Base-by-base conservation (phyloP, 2,329 filamentous ascomycete genomes). In the Aaosphaeria arxii region DNA sequence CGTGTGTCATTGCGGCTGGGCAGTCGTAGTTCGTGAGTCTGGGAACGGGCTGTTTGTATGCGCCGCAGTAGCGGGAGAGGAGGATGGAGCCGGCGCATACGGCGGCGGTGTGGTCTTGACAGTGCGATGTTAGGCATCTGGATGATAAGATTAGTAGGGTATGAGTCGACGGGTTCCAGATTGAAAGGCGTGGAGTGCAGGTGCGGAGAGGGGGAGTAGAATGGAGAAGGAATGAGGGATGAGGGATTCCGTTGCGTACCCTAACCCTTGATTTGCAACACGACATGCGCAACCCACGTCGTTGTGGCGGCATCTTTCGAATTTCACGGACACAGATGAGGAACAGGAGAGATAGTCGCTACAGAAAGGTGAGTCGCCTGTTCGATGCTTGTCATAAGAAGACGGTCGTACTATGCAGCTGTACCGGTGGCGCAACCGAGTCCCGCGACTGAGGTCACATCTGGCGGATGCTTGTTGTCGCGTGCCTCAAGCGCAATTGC, bases 291-390 rank as follows among this genome's bases (percentile, higher is more conserved):
- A 59, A 33, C 5, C 39, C 17, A 51, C 30, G 32, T 57, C 48
- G 28, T 43, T 30, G 36, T 51, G 44, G 41, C 47, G n/a, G 47
- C 53, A 56, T 36, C 40, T 42, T 38, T 52, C 46, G 30, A 59
- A 44, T 30, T 47, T 38, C 5, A 40, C 38, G 17, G 44, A 48
- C 43, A 51, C 36, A 40, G 51, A 56, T 6, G 46, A 50, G 17
- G 48, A 53, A 43, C 50, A 59, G 31, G 50, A 56, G 29, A 45
- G 40, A 29, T 46, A 59, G 50, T 49, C 48, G 7, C 54, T 59
- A 24, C 38, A 4, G 5, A 29, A 11, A 5, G 39, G 40, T 47
- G 24, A 49, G 33, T 44, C 33, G n/a, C 44, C 32, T 38, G 31
- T 40, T 17, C 9, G 40, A 24, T 13, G 3, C 9, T 33, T 17